phyloP scores from a whole-genome alignment of 352 stramenopile species.

The Pythium coloratum region DNA sequence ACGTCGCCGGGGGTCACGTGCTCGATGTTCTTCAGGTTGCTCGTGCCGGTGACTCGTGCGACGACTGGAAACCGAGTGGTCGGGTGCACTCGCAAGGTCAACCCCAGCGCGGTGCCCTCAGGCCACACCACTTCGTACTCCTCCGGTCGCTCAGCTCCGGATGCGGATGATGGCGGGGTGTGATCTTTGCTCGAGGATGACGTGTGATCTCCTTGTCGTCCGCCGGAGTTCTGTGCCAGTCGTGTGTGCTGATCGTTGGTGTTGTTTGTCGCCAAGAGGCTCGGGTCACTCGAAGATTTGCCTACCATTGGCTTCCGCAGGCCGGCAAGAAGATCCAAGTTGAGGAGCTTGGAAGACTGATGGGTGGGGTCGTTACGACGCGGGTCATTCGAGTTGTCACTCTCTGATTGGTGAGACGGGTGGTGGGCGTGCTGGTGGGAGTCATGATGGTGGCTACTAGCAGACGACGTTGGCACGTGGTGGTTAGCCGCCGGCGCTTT shows the following conservation, averaged over 20 bases:
- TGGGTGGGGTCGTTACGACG: conserved; percentile 7
- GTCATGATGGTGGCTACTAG: conserved; percentile 3
- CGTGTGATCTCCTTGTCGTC: conserved; percentile 13
- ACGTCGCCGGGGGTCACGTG: conserved; percentile 42
- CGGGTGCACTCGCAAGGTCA: conserved; percentile 43
- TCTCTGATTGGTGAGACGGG: conserved; percentile 7
- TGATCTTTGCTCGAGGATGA: conserved; percentile 1
- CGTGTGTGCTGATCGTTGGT: conserved; percentile 1
- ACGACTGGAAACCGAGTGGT: conserved; percentile 47
- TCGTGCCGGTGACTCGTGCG: conserved; percentile 40
- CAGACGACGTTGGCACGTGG: conserved; percentile 9
- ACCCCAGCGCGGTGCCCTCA: conserved; percentile 38
- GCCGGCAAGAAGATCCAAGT: conserved; percentile 24
- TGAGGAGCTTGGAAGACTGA: conserved; percentile 27
- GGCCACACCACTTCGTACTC: conserved; percentile 51
- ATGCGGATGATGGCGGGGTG: conserved; percentile 7
- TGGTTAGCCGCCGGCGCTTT: conserved; percentile 17
- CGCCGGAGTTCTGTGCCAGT: conserved; percentile 19
- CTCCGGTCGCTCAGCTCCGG: conserved; percentile 23
- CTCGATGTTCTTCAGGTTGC: conserved; percentile 48
- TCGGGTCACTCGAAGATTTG: conserved; percentile 24
- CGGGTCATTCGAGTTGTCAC: conserved; percentile 8
- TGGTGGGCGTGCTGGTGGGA: conserved; percentile 8
- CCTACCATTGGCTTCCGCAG: conserved; percentile 24
- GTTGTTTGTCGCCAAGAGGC: neutral